Percentiles rank a stretch among this genome's conserved stretches.
These are phyloP conservation scores for Stipa capillata DNA, from an alignment of 176 grass and related monocot species.

Conservation along the genomic window DNA sequence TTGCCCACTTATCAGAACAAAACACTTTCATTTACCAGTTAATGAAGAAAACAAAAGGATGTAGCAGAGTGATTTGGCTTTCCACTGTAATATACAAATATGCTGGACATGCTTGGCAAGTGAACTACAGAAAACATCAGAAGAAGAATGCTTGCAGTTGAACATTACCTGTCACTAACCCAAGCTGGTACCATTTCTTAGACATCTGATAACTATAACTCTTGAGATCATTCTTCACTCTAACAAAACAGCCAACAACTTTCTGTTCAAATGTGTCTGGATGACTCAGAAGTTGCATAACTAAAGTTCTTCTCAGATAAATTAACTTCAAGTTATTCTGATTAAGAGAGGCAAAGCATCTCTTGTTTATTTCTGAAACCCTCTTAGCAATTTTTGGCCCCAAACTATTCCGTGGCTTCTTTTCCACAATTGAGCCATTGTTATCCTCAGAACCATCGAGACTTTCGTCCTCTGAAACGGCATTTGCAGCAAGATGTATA, in stretches of 20 bases:
- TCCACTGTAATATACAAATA: background rate
- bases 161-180: slow-evolving; percentile 63
- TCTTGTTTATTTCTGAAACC: slow-evolving; percentile 37
- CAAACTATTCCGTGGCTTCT: slow-evolving; percentile 17
- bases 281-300: slow-evolving; percentile 49
- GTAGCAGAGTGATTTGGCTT: background rate
- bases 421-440: slow-evolving; percentile 12
- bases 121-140: background rate
- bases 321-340: slow-evolving; percentile 53
- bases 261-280: slow-evolving; percentile 66
- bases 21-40: background rate
- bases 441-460: slow-evolving; percentile 35
- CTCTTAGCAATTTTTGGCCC: slow-evolving; percentile 28
- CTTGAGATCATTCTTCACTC: slow-evolving; percentile 33
- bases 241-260: slow-evolving; percentile 73
- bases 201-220: slow-evolving; percentile 1
- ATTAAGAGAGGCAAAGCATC: slow-evolving; percentile 42
- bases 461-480: slow-evolving; percentile 41
- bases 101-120: background rate
- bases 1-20: background rate
- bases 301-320: slow-evolving; percentile 62
- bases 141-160: background rate
- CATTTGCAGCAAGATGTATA: slow-evolving; percentile 64
- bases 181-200: slow-evolving; percentile 49
- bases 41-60: background rate